Conservation (phyloP, 768 basidiomycete species). For the Lanmaoa rubissima region DNA sequence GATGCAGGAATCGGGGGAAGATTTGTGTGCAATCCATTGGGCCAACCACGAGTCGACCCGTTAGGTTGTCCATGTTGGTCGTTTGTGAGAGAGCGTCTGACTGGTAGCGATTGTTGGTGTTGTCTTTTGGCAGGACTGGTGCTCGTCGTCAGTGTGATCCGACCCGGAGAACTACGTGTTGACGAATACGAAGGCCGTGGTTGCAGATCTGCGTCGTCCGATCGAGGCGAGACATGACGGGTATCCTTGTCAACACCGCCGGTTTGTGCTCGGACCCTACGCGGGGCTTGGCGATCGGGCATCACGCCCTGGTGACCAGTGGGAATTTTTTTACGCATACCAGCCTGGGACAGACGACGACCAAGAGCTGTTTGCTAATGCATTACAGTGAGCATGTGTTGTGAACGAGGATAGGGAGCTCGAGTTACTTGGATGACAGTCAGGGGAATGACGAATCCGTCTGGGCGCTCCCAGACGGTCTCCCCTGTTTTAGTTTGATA, state of each 20-base stretch:
- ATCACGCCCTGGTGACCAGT: conserved; percentile 12
- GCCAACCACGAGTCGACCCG: conserved; percentile 30
- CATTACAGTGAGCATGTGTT: conserved; percentile 6
- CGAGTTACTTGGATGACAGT: conserved; percentile 75
- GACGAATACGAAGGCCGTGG: conserved; percentile 34
- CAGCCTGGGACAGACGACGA: conserved; percentile 62
- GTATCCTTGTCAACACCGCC: conserved; percentile 34
- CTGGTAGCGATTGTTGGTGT: conserved; percentile 21
- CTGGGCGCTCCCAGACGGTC: conserved; percentile 91
- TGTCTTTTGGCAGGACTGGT: conserved; percentile 28
- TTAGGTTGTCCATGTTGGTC: conserved; percentile 28
- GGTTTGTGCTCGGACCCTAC: conserved; percentile 38
- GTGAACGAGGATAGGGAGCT: neutral
- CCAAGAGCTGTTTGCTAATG: conserved; percentile 68
- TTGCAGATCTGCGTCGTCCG: conserved; percentile 24
- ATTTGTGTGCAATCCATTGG: conserved; percentile 35
- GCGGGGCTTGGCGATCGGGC: conserved; percentile 33
- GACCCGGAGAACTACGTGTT: conserved; percentile 34
- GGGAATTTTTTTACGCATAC: conserved; percentile 29
- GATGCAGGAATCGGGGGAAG: conserved; percentile 70
- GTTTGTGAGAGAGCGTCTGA: conserved; percentile 34
- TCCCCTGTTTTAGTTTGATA: conserved; percentile 91
- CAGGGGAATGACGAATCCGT: conserved; percentile 87
- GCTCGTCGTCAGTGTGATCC: conserved; percentile 22
- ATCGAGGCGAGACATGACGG: conserved; percentile 32